Evolutionary conservation across 257 asterid species (phyloP), one percentile per base, ranked within the genome.

Genomic region (Solanum chiquidenum): DNA sequence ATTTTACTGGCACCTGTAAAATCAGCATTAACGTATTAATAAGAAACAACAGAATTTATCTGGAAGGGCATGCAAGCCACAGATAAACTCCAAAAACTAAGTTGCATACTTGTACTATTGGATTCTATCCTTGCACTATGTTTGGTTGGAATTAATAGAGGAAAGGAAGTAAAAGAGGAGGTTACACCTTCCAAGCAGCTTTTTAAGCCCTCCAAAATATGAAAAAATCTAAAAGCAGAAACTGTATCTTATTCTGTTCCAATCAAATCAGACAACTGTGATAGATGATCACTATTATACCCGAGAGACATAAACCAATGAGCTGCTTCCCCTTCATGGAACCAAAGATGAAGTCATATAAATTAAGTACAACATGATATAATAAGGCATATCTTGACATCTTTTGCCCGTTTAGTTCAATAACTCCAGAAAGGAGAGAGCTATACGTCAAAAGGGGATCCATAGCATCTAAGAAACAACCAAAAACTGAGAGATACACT

Each of bases 1-100:
- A 95, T 89, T 83, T 94, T 95, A 87, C 91, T 92, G 83, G 91
- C 90, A 91, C 91, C 99, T 95, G 98, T 90, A 89, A 87, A 88
- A 87, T 14, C 69, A 82, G 69, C 2, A 82, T 29, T 82, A 31
- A 29, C 20, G 23, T 49, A 82, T 49, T 49, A 82, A 66, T 82
- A 18, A 49, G 85, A 82, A 29, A 82, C 69, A 82, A 10, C 18
- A 31, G 29, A 46, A 82, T 82, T 82, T 52, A 82, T 82, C 85
- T 29, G 85, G 69, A 82, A 82, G 85, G 37, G 42, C 68, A 82
- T 52, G 68, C 68, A 82, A 49, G 34, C 40, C 29, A 10, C 69
- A 82, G 44, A 82, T 80, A 29, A 29, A 82, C 85, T 49, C 44
- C 13, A 18, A 29, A 79, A 18, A 29, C 33, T 5, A 49, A 18